Evolutionary conservation across 192 early-diverging fungal species (phyloP).

Genomic region (Ambispora gerdemannii): DNA sequence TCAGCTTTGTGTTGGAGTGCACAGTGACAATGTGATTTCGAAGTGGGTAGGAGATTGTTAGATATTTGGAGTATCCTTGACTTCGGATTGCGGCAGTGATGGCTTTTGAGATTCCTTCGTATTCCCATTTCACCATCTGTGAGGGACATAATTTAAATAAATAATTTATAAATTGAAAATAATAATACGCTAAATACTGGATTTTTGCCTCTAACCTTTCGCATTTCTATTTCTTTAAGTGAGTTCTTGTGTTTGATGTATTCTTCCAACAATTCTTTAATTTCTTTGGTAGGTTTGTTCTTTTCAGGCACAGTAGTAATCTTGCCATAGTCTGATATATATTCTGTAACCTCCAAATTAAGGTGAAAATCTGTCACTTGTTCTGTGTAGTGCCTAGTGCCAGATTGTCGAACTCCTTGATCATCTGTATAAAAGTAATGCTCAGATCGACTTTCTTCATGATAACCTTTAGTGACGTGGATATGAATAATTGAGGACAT

Average conservation of each 20-base stretch:
- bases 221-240: slow-evolving; percentile 42
- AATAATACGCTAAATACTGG: too few species aligned
- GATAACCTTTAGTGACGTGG: slow-evolving; percentile 29
- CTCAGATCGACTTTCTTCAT: slow-evolving; percentile 27
- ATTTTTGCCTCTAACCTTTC: slow-evolving; percentile 33
- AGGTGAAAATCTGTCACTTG: slow-evolving; percentile 40
- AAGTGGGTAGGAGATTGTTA: slow-evolving; percentile 40
- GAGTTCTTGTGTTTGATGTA: slow-evolving; percentile 37
- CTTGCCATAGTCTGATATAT: slow-evolving; percentile 32
- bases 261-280: slow-evolving; percentile 37
- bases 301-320: slow-evolving; percentile 28
- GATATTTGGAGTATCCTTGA: slow-evolving; percentile 34
- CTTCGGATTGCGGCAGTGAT: slow-evolving; percentile 37
- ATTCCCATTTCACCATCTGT: slow-evolving; percentile 38
- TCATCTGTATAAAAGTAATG: neutral
- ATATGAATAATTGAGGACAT: too few species aligned
- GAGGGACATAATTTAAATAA: too few species aligned
- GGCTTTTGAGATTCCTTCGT: slow-evolving; percentile 36
- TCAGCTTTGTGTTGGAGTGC: slow-evolving; percentile 32
- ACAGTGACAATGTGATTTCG: slow-evolving; percentile 36
- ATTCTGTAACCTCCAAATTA: slow-evolving; percentile 36
- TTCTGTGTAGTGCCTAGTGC: slow-evolving; percentile 18
- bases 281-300: slow-evolving; percentile 14
- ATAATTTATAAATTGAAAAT: too few species aligned
- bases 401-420: slow-evolving; percentile 9